Conservation (phyloP, 2,329 filamentous ascomycete genomes). For the Trichoderma koningiopsis region DNA sequence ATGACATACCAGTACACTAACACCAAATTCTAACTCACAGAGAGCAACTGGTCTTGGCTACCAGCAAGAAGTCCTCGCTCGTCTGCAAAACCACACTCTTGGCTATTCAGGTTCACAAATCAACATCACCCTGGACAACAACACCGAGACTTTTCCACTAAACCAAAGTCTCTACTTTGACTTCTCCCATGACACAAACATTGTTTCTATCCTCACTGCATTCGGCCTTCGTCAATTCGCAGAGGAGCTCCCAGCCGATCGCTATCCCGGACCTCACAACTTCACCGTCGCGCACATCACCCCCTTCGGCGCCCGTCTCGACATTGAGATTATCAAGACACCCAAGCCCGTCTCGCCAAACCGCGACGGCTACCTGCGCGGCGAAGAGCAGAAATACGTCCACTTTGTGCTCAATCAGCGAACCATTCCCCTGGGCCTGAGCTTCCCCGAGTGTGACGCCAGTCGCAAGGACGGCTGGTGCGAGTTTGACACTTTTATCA, state of each 20-base stretch:
- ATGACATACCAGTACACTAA: background rate
- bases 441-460: slow-evolving; percentile 64
- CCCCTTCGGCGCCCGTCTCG: slow-evolving; percentile 71
- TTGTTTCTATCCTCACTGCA: slow-evolving; percentile 68
- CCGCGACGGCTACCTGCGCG: slow-evolving; percentile 55
- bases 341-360: slow-evolving; percentile 63
- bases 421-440: slow-evolving; percentile 68
- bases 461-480: slow-evolving; percentile 74
- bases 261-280: slow-evolving; percentile 59
- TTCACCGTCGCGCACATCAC: slow-evolving; percentile 69
- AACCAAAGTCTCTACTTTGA: slow-evolving; percentile 76
- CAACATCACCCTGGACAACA: slow-evolving; percentile 72
- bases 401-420: slow-evolving; percentile 76
- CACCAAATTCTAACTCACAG: slow-evolving; percentile 31
- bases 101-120: slow-evolving; percentile 61
- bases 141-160: slow-evolving; percentile 68
- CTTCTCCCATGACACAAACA: slow-evolving; percentile 78
- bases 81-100: slow-evolving; percentile 67
- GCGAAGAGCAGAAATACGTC: slow-evolving; percentile 65
- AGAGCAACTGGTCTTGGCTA: slow-evolving; percentile 74
- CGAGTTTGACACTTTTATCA: slow-evolving; percentile 68
- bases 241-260: slow-evolving; percentile 56
- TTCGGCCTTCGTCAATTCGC: slow-evolving; percentile 73
- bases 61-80: slow-evolving; percentile 71
- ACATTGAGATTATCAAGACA: slow-evolving; percentile 72